phyloP scores from a whole-genome alignment of 495 filamentous ascomycete genomes.

The Talaromyces trachyspermus region DNA sequence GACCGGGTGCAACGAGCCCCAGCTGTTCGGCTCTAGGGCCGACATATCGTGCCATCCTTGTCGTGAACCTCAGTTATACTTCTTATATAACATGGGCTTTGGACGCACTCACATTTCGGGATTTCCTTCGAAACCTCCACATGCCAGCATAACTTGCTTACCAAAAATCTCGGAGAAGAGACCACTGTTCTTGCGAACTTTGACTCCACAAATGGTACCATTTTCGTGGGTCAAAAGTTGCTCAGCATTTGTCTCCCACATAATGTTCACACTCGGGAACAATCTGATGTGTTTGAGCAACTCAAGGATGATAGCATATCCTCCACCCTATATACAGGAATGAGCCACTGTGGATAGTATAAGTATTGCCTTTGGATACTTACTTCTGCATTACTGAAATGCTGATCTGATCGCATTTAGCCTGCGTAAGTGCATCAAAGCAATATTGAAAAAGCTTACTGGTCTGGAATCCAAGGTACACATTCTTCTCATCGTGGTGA shows the following conservation, averaged over 20 bases:
- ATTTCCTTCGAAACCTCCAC: background rate
- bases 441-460: background rate
- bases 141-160: background rate
- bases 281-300: background rate
- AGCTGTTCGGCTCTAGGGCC: no score
- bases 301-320: background rate
- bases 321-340: background rate
- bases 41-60: no score
- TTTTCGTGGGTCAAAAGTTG: background rate
- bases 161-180: background rate
- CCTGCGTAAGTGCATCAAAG: background rate
- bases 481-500: background rate
- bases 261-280: background rate
- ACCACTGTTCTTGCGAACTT: background rate
- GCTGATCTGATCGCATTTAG: background rate
- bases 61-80: no score
- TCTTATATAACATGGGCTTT: no score
- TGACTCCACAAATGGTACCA: background rate
- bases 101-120: background rate
- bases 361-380: background rate
- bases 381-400: background rate
- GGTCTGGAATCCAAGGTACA: background rate
- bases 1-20: no score
- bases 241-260: constrained; percentile 1
- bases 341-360: background rate